Evolutionary conservation across 2,329 filamentous ascomycete genomes (phyloP).

Genomic region (Graphilbum fragrans): DNA sequence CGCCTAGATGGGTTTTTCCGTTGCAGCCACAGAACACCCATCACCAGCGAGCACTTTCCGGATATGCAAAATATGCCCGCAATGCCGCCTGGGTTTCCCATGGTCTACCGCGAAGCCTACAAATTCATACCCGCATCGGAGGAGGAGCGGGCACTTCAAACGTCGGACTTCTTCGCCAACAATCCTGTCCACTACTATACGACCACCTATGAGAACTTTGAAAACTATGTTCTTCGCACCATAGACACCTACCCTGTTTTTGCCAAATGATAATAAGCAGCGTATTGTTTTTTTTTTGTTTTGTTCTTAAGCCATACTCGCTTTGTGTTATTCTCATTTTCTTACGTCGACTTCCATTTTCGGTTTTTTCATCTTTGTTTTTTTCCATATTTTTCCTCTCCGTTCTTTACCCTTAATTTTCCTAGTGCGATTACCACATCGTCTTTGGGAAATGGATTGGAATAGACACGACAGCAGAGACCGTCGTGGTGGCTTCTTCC

Average conservation of each 20-base stretch:
- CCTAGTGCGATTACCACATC: background rate
- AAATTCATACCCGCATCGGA: constrained; percentile 28
- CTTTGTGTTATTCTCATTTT: background rate
- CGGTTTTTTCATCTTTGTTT: background rate
- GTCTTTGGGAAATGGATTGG: too few species aligned
- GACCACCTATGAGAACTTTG: constrained; percentile 25
- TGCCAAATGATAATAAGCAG: background rate
- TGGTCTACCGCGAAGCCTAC: constrained; percentile 20
- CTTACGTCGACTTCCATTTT: background rate
- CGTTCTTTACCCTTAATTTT: background rate
- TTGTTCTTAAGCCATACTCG: background rate
- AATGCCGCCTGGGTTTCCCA: background rate
- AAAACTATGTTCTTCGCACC: constrained; percentile 24
- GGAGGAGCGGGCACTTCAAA: constrained; percentile 23
- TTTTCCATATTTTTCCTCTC: background rate
- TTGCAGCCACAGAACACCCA: background rate
- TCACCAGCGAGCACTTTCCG: background rate
- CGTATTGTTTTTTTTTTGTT: background rate
- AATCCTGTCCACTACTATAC: constrained; percentile 17
- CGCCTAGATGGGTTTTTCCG: constrained; percentile 31
- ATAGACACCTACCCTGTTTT: background rate
- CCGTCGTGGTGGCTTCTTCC: background rate
- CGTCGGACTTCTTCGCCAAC: constrained; percentile 4
- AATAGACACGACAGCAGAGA: too few species aligned
- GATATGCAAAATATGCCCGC: background rate